Base-by-base conservation (phyloP, 768 basidiomycete species). In the Phanerodontia chrysosporium region DNA sequence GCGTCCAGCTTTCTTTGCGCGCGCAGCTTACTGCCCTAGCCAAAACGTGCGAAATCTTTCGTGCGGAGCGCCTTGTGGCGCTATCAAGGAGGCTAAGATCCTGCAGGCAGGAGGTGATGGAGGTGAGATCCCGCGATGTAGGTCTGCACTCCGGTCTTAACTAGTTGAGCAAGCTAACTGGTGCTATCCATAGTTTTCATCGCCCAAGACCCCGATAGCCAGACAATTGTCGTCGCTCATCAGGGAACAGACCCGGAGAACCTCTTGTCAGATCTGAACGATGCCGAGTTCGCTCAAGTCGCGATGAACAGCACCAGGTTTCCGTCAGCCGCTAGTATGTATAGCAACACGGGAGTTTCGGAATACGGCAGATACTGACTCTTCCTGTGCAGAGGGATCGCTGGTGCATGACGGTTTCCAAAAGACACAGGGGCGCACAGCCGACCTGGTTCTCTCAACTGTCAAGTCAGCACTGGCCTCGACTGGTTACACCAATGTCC, bases 221-320 rank as follows among this genome's bases (percentile, higher is more conserved):
- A 70, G 35, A 68, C 64, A 2, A 66, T 75, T 46, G 69, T 76
- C 48, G 75, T 76, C 18, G 69, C 71, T 2, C 74, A 77, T 56
- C 69, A 75, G 62, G 75, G 75, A 13, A 76, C 75, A 2, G 68
- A 77, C 45, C 66, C 66, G 21, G 27, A 61, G 13, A 60, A 72
- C 8, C 46, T 70, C 46, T 59, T 69, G 29, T 69, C 68, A 29
- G 61, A 65, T 45, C 63, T 65, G 16, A 69, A 69, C 45, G 66
- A 69, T 49, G 42, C 63, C 27, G 57, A 69, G 61, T 60, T 69
- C 56, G 35, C 22, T 21, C 65, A 67, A 45, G 64, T 62, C 16
- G 54, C 22, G 36, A 58, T 80, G 49, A 60, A 79, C 62, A 16
- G 75, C 1, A 68, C 73, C 1, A 74, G 80, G 25, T 85, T 85